Evolutionary conservation across 2,329 filamentous ascomycete genomes (phyloP).

Genomic region (Alternaria sp.): DNA sequence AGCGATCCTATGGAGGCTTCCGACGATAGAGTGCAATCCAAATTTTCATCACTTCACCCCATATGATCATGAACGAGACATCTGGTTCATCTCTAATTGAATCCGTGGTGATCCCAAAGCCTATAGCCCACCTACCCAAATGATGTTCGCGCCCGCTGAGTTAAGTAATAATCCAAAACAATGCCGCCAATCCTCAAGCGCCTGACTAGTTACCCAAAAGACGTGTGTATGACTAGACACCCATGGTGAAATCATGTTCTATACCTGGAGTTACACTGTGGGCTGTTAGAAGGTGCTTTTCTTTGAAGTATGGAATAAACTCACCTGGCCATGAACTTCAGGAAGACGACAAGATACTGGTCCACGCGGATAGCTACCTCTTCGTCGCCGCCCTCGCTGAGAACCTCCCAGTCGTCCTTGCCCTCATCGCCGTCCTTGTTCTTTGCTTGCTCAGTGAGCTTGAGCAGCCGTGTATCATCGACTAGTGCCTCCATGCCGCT

Average conservation of each 20-base stretch:
- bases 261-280: constrained; percentile 92
- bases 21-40: constrained; percentile 2
- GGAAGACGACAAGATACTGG: constrained; percentile 84
- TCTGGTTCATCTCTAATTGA: not conserved
- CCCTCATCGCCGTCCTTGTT: constrained; percentile 49
- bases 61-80: not conserved
- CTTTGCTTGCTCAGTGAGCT: constrained; percentile 60
- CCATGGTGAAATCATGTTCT: constrained; percentile 98
- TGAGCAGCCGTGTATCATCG: constrained; percentile 73
- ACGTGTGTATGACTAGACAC: constrained; percentile 63
- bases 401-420: constrained; percentile 67
- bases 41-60: not conserved
- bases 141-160: constrained; percentile 4
- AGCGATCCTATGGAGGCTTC: constrained; percentile 23
- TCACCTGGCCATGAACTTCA: constrained; percentile 71
- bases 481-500: constrained; percentile 84
- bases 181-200: constrained; percentile 5
- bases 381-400: constrained; percentile 67
- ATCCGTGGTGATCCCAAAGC: not conserved
- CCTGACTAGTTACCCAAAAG: not conserved
- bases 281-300: constrained; percentile 64
- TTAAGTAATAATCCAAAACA: constrained; percentile 2
- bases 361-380: constrained; percentile 86
- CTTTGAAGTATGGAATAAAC: not conserved
- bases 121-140: not conserved